phyloP scores from a whole-genome alignment of 306 rosid genomes.

The Castanea sativa region DNA sequence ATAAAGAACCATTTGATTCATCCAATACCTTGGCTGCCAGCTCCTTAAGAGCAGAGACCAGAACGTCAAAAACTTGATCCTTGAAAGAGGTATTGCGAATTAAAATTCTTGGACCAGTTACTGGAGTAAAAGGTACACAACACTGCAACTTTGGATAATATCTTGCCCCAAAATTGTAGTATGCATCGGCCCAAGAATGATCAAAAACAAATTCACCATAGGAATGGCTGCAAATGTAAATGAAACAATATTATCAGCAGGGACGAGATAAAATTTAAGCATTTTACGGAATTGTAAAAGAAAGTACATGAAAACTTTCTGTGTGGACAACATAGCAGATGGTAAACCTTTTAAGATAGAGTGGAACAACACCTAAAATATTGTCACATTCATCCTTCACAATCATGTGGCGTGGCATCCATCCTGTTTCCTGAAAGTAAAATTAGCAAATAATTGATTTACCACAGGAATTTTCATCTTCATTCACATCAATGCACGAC shows the following conservation, averaged over 20 bases:
- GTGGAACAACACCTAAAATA: conserved; percentile 75
- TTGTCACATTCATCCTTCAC: conserved; percentile 53
- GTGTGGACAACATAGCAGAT: conserved; percentile 8
- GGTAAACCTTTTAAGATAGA: conserved; percentile 73
- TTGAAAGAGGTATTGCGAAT: conserved; percentile 56
- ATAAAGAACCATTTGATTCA: conserved; percentile 3
- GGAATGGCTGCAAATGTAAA: conserved; percentile 64
- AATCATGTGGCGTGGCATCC: conserved; percentile 75
- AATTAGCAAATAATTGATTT: neutral
- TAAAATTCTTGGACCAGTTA: conserved; percentile 88
- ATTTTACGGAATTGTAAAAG: neutral
- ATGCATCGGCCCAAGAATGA: conserved; percentile 98
- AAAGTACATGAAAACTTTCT: conserved; percentile 16
- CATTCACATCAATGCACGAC: neutral
- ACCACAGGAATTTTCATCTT: neutral
- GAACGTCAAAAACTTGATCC: conserved; percentile 60
- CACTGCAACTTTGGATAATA: conserved; percentile 91
- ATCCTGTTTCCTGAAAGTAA: conserved; percentile 68
- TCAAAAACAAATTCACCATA: conserved; percentile 97
- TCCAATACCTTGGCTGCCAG: conserved; percentile 59
- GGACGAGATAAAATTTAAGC: neutral
- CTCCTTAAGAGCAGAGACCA: conserved; percentile 67
- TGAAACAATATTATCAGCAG: conserved; percentile 6
- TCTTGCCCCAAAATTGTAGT: conserved; percentile 60
- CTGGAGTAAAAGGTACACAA: conserved; percentile 94